phyloP scores from a whole-genome alignment of 2,329 filamentous ascomycete genomes.

The Exophiala viscosa region DNA sequence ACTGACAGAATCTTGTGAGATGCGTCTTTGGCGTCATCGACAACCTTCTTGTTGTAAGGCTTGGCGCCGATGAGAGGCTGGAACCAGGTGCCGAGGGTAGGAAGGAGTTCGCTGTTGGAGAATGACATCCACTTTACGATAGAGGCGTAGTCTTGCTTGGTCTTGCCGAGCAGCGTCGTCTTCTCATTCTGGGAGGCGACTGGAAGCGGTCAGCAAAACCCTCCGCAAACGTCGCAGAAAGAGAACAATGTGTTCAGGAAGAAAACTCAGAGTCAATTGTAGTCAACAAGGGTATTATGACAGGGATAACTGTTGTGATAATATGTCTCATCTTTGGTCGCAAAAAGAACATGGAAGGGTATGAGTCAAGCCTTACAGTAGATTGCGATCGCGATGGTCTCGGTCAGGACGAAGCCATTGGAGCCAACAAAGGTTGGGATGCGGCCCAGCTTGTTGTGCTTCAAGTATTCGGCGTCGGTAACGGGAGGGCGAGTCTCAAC shows the following conservation, averaged over 20 bases:
- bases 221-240: constrained; percentile 21
- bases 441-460: constrained; percentile 83
- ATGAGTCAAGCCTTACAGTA: constrained; percentile 70
- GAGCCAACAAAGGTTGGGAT: constrained; percentile 87
- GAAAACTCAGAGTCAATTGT: constrained; percentile 75
- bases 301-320: constrained; percentile 94
- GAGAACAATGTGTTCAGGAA: constrained; percentile 14
- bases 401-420: constrained; percentile 84
- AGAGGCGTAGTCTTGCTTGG: constrained; percentile 99
- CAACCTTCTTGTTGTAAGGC: constrained; percentile 96
- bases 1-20: constrained; percentile 65
- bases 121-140: constrained; percentile 99
- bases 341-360: constrained; percentile 16
- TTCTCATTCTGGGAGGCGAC: constrained; percentile 99
- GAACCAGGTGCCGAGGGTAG: constrained; percentile 74
- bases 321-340: constrained; percentile 63
- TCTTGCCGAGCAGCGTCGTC: constrained; percentile 98
- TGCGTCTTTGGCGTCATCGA: constrained; percentile 73
- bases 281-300: constrained; percentile 93
- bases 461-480: constrained; percentile 71
- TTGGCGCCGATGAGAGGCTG: constrained; percentile 75
- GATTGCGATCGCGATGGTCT: constrained; percentile 92
- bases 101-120: constrained; percentile 83
- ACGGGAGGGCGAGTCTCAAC: constrained; percentile 65
- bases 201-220: constrained; percentile 38